Evolutionary conservation across 768 basidiomycete genomes (phyloP).

Genomic region (Pleurotus giganteus): DNA sequence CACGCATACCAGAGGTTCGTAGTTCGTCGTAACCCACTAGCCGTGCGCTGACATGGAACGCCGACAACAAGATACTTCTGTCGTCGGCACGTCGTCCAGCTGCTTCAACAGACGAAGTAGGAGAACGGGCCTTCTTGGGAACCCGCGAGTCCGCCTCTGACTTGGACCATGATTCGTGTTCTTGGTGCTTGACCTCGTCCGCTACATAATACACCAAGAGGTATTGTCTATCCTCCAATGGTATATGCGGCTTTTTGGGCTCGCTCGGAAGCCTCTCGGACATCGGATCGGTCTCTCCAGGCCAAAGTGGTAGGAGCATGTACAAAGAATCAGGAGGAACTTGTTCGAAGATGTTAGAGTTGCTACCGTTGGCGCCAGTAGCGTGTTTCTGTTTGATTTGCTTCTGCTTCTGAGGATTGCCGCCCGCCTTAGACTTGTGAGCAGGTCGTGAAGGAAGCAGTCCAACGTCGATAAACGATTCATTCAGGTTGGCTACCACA

Average conservation of each 20-base stretch:
- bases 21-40: conserved; percentile 73
- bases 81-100: conserved; percentile 30
- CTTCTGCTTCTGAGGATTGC: conserved; percentile 26
- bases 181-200: conserved; percentile 1
- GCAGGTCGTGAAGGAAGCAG: conserved; percentile 57
- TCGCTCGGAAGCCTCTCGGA: conserved; percentile 17
- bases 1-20: conserved; percentile 67
- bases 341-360: conserved; percentile 50
- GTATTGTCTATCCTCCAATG: conserved; percentile 59
- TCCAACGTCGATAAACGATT: conserved; percentile 80
- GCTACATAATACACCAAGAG: conserved; percentile 77
- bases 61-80: conserved; percentile 50
- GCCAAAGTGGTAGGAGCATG: conserved; percentile 87
- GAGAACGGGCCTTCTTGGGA: conserved; percentile 12
- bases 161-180: conserved; percentile 19
- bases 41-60: conserved; percentile 75
- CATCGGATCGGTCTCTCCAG: conserved; percentile 61
- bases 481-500: conserved; percentile 66
- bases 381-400: conserved; percentile 22
- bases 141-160: conserved; percentile 15
- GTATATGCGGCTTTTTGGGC: conserved; percentile 34
- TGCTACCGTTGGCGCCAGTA: conserved; percentile 14
- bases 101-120: conserved; percentile 34
- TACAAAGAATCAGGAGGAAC: conserved; percentile 70
- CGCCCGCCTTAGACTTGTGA: conserved; percentile 20